Conservation (phyloP, 2,329 filamentous ascomycete genomes). For the Aspergillus calidoustus region DNA sequence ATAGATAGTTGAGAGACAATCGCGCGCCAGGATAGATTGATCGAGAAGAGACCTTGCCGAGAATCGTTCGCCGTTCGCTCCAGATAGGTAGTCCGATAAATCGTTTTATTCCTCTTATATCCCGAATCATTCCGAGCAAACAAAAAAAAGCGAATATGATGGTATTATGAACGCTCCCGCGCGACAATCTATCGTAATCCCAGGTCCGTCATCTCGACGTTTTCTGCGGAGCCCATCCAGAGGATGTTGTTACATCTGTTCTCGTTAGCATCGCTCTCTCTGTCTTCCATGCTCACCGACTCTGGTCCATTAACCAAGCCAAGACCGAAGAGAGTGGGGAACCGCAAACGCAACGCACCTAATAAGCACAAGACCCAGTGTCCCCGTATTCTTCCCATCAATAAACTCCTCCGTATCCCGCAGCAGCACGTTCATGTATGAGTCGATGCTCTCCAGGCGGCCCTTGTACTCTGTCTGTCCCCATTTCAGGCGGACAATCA, state of each 20-base stretch:
- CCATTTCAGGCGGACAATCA: constrained; percentile 96
- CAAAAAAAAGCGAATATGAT: constrained; percentile 10
- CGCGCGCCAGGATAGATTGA: constrained; percentile 23
- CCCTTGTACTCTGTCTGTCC: constrained; percentile 97
- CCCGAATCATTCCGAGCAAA: constrained; percentile 15
- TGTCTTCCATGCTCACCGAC: too few species aligned
- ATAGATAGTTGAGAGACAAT: constrained; percentile 17
- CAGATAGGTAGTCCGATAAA: constrained; percentile 4
- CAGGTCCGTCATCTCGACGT: constrained; percentile 53
- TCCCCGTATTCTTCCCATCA: constrained; percentile 81
- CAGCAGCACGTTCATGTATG: constrained; percentile 98
- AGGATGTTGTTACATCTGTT: constrained; percentile 93
- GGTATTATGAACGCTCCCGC: constrained; percentile 19
- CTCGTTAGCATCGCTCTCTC: background rate
- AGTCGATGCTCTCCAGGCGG: constrained; percentile 87
- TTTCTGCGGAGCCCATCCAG: constrained; percentile 72
- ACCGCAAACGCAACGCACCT: constrained; percentile 58
- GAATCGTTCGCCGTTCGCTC: constrained; percentile 13
- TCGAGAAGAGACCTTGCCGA: constrained; percentile 19
- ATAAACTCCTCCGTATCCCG: constrained; percentile 90
- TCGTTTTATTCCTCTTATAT: constrained; percentile 11
- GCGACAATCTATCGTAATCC: constrained; percentile 35
- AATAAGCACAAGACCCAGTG: constrained; percentile 89
- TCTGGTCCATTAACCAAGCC: too few species aligned
- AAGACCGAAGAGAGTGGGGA: background rate